These are phyloP conservation scores for Tylopilus balloui DNA, from an alignment of 768 basidiomycete species.

Conservation along the genomic window DNA sequence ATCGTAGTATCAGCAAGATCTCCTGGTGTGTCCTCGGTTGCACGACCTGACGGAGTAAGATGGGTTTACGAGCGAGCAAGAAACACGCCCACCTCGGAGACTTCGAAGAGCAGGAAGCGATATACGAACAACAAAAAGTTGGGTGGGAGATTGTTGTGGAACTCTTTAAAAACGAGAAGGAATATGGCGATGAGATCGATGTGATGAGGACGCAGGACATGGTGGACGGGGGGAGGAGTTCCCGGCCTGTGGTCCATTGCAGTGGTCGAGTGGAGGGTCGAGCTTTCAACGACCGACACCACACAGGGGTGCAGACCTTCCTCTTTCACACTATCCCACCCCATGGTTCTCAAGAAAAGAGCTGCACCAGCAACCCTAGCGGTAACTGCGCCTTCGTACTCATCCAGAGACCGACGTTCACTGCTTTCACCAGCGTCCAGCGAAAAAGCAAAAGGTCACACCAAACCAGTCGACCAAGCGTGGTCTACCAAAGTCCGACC, in stretches of 20 bases:
- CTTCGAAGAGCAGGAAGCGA: constrained; percentile 63
- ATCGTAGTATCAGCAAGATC: constrained; percentile 41
- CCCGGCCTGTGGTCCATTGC: constrained; percentile 34
- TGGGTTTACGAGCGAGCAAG: not conserved
- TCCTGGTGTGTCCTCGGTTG: constrained; percentile 54
- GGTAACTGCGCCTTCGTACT: constrained; percentile 19
- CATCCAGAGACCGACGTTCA: not conserved
- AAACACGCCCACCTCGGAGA: constrained; percentile 52
- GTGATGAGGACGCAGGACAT: constrained; percentile 75
- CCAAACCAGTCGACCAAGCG: constrained; percentile 20
- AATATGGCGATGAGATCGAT: constrained; percentile 63
- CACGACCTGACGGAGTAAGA: constrained; percentile 45
- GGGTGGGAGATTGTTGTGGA: constrained; percentile 49
- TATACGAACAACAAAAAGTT: constrained; percentile 59
- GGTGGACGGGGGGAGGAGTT: constrained; percentile 57
- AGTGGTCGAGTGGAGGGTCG: not conserved
- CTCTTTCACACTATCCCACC: constrained; percentile 8
- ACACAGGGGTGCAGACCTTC: constrained; percentile 13
- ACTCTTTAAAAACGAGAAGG: constrained; percentile 58
- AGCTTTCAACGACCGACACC: no score
- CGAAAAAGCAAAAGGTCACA: constrained; percentile 60
- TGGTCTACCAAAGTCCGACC: constrained; percentile 19
- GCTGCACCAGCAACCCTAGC: constrained; percentile 26
- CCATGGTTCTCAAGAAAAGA: constrained; percentile 36
- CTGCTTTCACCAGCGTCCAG: constrained; percentile 31